Percentiles rank a stretch among this genome's conserved stretches.
Evolutionary conservation across 768 basidiomycete species (phyloP).

Genomic region (Guyanaporus albipodus): DNA sequence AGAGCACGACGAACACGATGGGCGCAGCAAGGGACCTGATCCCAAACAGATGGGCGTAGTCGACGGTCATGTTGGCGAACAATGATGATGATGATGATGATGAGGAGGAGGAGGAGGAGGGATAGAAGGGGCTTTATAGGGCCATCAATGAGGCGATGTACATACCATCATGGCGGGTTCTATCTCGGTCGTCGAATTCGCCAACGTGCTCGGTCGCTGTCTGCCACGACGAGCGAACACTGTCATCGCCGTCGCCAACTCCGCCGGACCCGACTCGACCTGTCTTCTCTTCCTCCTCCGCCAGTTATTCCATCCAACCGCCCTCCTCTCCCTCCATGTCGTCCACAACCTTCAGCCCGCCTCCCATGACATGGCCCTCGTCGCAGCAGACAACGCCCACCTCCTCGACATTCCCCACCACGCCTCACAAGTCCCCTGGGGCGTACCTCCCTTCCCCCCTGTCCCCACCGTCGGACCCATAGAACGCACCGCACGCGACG

Average conservation of each 20-base stretch:
- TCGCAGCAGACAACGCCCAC: conserved; percentile 41
- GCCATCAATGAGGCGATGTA: background rate
- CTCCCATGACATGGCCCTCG: conserved; percentile 52
- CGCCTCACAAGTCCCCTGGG: conserved; percentile 56
- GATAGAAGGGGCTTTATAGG: too few species aligned
- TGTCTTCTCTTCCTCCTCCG: conserved; percentile 70
- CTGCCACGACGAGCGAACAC: background rate
- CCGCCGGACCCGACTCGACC: conserved; percentile 81
- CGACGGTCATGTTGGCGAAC: conserved; percentile 3
- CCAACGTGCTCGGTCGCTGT: conserved; percentile 34
- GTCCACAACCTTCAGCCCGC: conserved; percentile 65
- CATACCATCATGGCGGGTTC: too few species aligned
- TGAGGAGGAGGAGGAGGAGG: too few species aligned
- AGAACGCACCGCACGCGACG: conserved; percentile 56
- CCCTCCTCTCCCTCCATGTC: conserved; percentile 55
- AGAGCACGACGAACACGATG: conserved; percentile 26
- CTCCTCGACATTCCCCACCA: conserved; percentile 44
- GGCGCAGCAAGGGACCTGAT: conserved; percentile 25
- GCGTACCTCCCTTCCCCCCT: conserved; percentile 44
- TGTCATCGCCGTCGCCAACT: conserved; percentile 59
- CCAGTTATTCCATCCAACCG: conserved; percentile 35
- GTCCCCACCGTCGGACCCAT: conserved; percentile 42
- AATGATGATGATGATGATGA: too few species aligned
- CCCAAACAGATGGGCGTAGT: conserved; percentile 17
- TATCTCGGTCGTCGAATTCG: too few species aligned